These are phyloP conservation scores for Candida glucosophila DNA, from an alignment of 1,139 yeast genomes.

Conservation along the genomic window DNA sequence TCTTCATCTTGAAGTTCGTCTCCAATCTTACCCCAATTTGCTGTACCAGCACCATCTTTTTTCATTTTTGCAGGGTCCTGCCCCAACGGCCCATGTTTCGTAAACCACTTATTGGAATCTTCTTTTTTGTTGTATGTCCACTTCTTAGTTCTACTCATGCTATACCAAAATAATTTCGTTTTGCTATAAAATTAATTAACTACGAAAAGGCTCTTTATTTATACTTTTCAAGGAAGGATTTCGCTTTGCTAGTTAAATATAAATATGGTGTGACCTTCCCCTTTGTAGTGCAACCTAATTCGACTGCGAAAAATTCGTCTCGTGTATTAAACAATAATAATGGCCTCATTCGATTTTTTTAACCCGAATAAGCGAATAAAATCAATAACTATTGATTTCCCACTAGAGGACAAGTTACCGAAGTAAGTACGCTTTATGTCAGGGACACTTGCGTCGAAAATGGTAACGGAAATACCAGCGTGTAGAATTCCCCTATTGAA, in stretches of 20 bases:
- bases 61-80: constrained; percentile 69
- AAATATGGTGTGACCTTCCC: constrained; percentile 1
- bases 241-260: background rate
- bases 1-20: constrained; percentile 47
- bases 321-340: constrained; percentile 7
- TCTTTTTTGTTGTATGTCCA: constrained; percentile 60
- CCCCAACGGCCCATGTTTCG: constrained; percentile 60
- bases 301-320: too few relatives aligned
- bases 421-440: constrained; percentile 10
- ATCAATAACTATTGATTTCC: constrained; percentile 25
- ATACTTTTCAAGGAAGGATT: constrained; percentile 1
- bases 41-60: constrained; percentile 80
- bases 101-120: constrained; percentile 63
- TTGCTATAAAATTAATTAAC: background rate
- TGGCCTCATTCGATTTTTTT: constrained; percentile 14
- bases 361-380: constrained; percentile 35
- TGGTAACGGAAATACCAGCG: constrained; percentile 10
- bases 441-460: constrained; percentile 8
- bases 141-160: constrained; percentile 81
- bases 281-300: too few relatives aligned
- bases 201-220: constrained; percentile 1
- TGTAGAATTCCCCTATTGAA: constrained; percentile 13
- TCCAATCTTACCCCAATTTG: constrained; percentile 67
- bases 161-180: constrained; percentile 1
- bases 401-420: constrained; percentile 10